A percentile compares a stretch with the other conserved stretches of the same genome.
These are phyloP conservation scores for Lecanicillium sp. DNA, from an alignment of 2,329 filamentous ascomycete genomes.

Conservation along the genomic window DNA sequence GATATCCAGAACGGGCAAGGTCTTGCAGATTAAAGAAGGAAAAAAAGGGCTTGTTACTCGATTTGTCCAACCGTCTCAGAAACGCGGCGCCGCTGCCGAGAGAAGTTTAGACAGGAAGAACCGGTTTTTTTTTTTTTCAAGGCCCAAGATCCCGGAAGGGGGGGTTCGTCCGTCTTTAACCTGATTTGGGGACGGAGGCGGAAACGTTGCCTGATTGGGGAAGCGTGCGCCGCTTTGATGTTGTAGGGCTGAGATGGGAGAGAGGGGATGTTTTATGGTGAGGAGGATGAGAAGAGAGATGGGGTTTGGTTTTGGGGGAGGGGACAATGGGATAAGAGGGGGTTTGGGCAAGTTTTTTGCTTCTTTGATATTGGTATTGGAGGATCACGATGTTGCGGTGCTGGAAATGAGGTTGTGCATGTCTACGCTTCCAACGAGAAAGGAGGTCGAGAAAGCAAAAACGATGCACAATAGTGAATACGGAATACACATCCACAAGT, in stretches of 20 bases:
- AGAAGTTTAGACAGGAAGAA: conserved; percentile 13
- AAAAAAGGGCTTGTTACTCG: conserved; percentile 6
- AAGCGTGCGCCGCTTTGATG: conserved; percentile 4
- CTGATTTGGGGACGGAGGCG: conserved; percentile 17
- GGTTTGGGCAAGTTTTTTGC: too few relatives aligned
- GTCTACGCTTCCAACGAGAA: too few relatives aligned
- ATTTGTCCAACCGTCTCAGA: conserved; percentile 11
- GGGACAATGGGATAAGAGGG: background rate
- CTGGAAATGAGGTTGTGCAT: too few relatives aligned
- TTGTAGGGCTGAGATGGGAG: background rate
- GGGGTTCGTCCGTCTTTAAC: conserved; percentile 19
- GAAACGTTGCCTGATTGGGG: conserved; percentile 10
- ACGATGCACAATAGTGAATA: too few relatives aligned
- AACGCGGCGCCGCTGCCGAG: conserved; percentile 14
- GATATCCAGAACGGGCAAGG: conserved; percentile 13
- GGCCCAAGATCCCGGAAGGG: background rate
- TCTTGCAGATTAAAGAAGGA: conserved; percentile 12
- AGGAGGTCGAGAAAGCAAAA: too few relatives aligned
- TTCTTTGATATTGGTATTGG: too few relatives aligned
- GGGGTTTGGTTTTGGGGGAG: background rate
- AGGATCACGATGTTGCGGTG: too few relatives aligned
- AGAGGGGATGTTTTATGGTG: background rate
- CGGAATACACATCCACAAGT: too few relatives aligned
- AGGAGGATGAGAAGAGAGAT: background rate
- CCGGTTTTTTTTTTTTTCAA: conserved; percentile 16